Evolutionary conservation across 2,329 filamentous ascomycete species (phyloP).

Genomic region (Dothistroma septosporum): DNA sequence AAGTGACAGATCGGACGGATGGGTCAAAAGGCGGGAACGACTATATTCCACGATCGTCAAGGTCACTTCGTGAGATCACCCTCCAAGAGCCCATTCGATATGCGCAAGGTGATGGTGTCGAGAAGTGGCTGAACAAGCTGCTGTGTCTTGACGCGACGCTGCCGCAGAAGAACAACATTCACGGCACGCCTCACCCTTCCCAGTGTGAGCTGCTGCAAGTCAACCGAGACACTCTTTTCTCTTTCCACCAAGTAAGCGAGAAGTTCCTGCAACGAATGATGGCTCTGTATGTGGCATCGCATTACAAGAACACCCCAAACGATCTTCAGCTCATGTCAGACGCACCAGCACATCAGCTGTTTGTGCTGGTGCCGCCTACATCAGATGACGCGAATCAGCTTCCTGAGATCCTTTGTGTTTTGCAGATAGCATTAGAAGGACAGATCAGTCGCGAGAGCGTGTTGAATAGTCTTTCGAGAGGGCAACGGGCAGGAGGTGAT

Average conservation of each 20-base stretch:
- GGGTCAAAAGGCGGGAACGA: constrained; percentile 65
- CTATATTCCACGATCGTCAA: constrained; percentile 58
- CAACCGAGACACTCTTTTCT: constrained; percentile 96
- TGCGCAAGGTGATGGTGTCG: constrained; percentile 80
- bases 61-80: constrained; percentile 85
- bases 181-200: constrained; percentile 83
- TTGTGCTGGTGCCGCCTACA: constrained; percentile 84
- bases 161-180: constrained; percentile 68
- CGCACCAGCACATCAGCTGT: constrained; percentile 92
- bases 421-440: constrained; percentile 91
- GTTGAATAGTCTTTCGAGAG: constrained; percentile 80
- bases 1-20: constrained; percentile 73
- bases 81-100: constrained; percentile 94
- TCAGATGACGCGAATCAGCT: constrained; percentile 71
- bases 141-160: constrained; percentile 91
- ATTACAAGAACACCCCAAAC: constrained; percentile 97
- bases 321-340: constrained; percentile 99
- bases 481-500: constrained; percentile 84
- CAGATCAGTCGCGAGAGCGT: constrained; percentile 92
- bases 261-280: constrained; percentile 98
- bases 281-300: constrained; percentile 90
- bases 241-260: constrained; percentile 94
- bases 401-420: constrained; percentile 88
- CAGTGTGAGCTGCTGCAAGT: constrained; percentile 90
- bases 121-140: constrained; percentile 93